phyloP scores from a whole-genome alignment of 1,284 basidiomycete species.

The Cryptococcus sp. region DNA sequence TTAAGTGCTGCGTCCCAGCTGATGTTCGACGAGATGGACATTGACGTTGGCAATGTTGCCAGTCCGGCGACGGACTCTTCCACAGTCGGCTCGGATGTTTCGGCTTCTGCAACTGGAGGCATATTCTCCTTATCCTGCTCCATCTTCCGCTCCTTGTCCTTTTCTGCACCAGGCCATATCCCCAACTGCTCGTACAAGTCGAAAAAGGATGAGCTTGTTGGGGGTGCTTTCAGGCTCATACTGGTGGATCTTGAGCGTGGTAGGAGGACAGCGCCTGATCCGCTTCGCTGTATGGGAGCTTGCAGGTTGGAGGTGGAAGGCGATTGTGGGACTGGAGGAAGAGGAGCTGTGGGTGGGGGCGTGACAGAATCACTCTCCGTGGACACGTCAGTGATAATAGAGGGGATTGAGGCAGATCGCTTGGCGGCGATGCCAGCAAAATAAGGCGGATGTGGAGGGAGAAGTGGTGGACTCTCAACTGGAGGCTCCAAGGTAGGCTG shows the following conservation, averaged over 20 bases:
- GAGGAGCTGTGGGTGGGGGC: constrained; percentile 24
- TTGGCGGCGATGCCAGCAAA: constrained; percentile 15
- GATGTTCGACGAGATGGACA: constrained; percentile 17
- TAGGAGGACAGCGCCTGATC: constrained; percentile 29
- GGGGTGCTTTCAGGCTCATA: constrained; percentile 37
- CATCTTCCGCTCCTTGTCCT: constrained; percentile 7
- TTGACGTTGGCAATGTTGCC: constrained; percentile 5
- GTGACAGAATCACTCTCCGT: constrained; percentile 6
- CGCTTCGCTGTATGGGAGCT: constrained; percentile 22
- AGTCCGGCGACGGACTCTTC: background rate
- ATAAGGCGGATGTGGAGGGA: constrained; percentile 40
- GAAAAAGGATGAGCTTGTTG: constrained; percentile 45
- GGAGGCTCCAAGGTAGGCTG: constrained; percentile 11
- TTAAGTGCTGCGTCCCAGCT: constrained; percentile 42
- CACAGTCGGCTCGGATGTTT: background rate
- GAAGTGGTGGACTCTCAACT: constrained; percentile 33
- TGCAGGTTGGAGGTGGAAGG: constrained; percentile 18
- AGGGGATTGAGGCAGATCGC: constrained; percentile 12
- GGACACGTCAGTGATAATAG: constrained; percentile 12
- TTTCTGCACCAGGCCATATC: constrained; percentile 39
- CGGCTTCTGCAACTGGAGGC: constrained; percentile 1
- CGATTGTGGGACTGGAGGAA: constrained; percentile 16
- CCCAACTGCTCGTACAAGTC: constrained; percentile 49
- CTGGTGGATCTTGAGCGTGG: constrained; percentile 39
- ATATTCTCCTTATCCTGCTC: constrained; percentile 12